Evolutionary conservation across 169 alveolate species (phyloP), one percentile per base, ranked within the genome.

Genomic region (Plasmodium billcollinsi): DNA sequence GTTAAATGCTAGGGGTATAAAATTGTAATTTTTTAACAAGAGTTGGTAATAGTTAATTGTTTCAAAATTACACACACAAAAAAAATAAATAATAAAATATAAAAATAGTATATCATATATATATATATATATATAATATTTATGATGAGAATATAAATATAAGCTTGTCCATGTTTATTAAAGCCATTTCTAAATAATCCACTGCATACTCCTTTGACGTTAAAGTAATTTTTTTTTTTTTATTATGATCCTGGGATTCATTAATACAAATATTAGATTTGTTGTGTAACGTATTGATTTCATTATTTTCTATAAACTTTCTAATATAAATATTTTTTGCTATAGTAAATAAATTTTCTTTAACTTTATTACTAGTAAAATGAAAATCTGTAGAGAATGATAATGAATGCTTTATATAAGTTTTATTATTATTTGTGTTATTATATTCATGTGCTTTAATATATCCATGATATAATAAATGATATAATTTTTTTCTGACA

Each of bases 401-500:
- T 15, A 80, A 69, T 14, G 83, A 80, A 26, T 80, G 90, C 9
- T 80, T 80, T 67, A 80, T 69, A 47, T 80, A 80, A 2, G 70
- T 80, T 47, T 80, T 80, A 39, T 67, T 80, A 56, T 50, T 62
- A 26, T 56, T 54, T 47, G 65, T 50, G 29, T 69, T 80, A 49
- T 80, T 80, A n/a, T 80, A 80, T 39, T 80, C 90, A 67, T 80
- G 90, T 8, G 73, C 67, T 67, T 80, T 80, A 3, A 80, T 80
- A 72, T 66, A 80, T 14, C 90, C 90, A 66, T 56, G 59, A 54
- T 80, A 80, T 6, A 80, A 47, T 47, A 80, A 33, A 54, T 80
- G 67, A 80, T 80, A 80, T 54, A 80, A 66, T 80, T 66, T 80
- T 67, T 80, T 80, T 80, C 90, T 67, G 2, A 80, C 80, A 80